phyloP scores from a whole-genome alignment of 2,329 filamentous ascomycete species.

The Aschersonia sp. region DNA sequence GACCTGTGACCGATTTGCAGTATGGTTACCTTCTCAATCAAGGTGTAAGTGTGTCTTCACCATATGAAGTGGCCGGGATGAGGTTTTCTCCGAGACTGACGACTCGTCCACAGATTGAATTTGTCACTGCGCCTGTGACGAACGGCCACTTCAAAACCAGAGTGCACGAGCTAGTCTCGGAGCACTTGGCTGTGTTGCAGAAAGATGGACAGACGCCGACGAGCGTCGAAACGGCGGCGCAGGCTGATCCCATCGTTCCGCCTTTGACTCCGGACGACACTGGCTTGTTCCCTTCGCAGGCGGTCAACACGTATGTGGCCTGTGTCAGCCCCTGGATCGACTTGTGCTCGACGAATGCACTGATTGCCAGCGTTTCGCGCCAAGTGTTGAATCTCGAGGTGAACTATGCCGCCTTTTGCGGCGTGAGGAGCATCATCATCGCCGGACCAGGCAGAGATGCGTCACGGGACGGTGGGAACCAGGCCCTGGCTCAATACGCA shows the following conservation, averaged over 20 bases:
- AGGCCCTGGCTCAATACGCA: slow-evolving; percentile 60
- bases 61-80: not conserved
- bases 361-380: slow-evolving; percentile 73
- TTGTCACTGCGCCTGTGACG: slow-evolving; percentile 66
- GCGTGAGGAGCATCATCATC: slow-evolving; percentile 69
- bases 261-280: slow-evolving; percentile 73
- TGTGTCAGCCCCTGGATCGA: slow-evolving; percentile 90
- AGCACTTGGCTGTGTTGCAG: slow-evolving; percentile 35
- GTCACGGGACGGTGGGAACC: slow-evolving; percentile 31
- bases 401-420: slow-evolving; percentile 91
- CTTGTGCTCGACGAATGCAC: slow-evolving; percentile 65
- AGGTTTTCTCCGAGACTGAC: not conserved
- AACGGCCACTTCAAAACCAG: slow-evolving; percentile 57
- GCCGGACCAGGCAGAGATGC: slow-evolving; percentile 59
- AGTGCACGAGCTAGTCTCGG: slow-evolving; percentile 46
- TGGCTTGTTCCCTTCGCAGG: slow-evolving; percentile 50
- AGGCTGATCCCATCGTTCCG: slow-evolving; percentile 42
- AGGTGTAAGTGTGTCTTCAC: slow-evolving; percentile 40
- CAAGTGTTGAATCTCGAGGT: slow-evolving; percentile 86
- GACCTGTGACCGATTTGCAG: slow-evolving; percentile 47
- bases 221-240: slow-evolving; percentile 28
- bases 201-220: slow-evolving; percentile 20
- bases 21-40: slow-evolving; percentile 54
- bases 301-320: slow-evolving; percentile 60
- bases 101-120: slow-evolving; percentile 46